phyloP scores from a whole-genome alignment of 768 basidiomycete genomes.

The Termitomyces sp. region DNA sequence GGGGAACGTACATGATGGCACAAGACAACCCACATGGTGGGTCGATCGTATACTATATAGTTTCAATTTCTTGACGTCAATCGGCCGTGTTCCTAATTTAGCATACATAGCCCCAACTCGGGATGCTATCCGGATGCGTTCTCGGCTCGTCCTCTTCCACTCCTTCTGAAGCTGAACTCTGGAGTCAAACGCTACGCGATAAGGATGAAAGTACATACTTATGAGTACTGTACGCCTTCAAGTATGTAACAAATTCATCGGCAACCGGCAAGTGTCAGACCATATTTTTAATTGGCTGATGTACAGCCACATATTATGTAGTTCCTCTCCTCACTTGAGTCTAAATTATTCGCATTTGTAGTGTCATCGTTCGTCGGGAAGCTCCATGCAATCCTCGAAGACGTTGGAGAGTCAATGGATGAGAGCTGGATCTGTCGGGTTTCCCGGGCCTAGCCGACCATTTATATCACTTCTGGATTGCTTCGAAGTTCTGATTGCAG shows the following conservation, averaged over 20 bases:
- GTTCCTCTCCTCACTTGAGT: too few species aligned
- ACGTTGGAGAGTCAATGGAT: not conserved
- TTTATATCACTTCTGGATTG: not conserved
- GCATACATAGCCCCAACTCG: not conserved
- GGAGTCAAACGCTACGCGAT: too few species aligned
- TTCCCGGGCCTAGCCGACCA: not conserved
- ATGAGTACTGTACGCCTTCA: too few species aligned
- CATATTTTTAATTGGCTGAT: too few species aligned
- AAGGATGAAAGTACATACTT: too few species aligned
- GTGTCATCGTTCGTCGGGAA: not conserved
- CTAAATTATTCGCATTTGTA: not conserved
- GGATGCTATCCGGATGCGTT: not conserved
- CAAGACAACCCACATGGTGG: constrained; percentile 22
- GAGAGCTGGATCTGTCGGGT: not conserved
- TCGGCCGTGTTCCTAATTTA: not conserved
- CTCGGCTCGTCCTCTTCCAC: too few species aligned
- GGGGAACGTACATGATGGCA: constrained; percentile 23
- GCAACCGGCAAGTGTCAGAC: too few species aligned
- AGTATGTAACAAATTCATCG: too few species aligned
- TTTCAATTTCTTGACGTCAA: constrained; percentile 27
- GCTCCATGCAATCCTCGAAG: not conserved
- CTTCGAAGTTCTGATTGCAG: not conserved
- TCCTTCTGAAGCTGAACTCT: too few species aligned
- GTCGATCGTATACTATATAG: not conserved
- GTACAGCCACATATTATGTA: too few species aligned